Evolutionary conservation across 768 basidiomycete genomes (phyloP).

Genomic region (Asterophora parasitica): DNA sequence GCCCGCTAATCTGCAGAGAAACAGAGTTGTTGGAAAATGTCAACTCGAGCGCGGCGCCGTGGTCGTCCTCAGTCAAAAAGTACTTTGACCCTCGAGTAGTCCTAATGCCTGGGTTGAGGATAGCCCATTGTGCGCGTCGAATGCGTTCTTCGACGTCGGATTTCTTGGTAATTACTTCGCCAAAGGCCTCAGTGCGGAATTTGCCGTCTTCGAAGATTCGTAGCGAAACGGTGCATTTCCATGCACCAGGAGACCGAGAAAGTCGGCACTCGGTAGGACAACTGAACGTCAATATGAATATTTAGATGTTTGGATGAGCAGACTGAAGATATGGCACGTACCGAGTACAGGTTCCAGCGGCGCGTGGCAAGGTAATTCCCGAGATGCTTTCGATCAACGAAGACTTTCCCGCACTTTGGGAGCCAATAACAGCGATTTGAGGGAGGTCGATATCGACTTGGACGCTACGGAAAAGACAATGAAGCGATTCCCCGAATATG

Average conservation of each 20-base stretch:
- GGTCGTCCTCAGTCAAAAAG: conserved; percentile 37
- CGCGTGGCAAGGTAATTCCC: conserved; percentile 64
- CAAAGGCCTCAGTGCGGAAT: conserved; percentile 39
- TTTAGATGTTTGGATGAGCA: background rate
- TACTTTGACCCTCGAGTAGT: conserved; percentile 4
- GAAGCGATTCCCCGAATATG: too few species aligned
- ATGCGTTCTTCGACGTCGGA: conserved; percentile 60
- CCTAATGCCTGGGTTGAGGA: conserved; percentile 49
- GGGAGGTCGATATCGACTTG: conserved; percentile 70
- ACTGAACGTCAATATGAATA: conserved; percentile 25
- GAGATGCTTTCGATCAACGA: conserved; percentile 77
- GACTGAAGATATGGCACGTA: conserved; percentile 15
- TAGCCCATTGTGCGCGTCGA: conserved; percentile 58
- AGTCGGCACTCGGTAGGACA: conserved; percentile 58
- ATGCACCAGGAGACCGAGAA: conserved; percentile 31
- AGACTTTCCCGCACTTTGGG: conserved; percentile 72
- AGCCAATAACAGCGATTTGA: conserved; percentile 68
- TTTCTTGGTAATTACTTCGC: conserved; percentile 45
- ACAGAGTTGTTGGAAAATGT: conserved; percentile 56
- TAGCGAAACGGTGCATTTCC: conserved; percentile 50
- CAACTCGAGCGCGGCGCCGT: conserved; percentile 17
- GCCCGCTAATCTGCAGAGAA: conserved; percentile 54
- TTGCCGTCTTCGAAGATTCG: conserved; percentile 37
- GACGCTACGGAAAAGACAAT: conserved; percentile 38
- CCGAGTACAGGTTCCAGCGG: conserved; percentile 76